Evolutionary conservation across 768 basidiomycete genomes (phyloP).

Genomic region (Boletellus emodensis): DNA sequence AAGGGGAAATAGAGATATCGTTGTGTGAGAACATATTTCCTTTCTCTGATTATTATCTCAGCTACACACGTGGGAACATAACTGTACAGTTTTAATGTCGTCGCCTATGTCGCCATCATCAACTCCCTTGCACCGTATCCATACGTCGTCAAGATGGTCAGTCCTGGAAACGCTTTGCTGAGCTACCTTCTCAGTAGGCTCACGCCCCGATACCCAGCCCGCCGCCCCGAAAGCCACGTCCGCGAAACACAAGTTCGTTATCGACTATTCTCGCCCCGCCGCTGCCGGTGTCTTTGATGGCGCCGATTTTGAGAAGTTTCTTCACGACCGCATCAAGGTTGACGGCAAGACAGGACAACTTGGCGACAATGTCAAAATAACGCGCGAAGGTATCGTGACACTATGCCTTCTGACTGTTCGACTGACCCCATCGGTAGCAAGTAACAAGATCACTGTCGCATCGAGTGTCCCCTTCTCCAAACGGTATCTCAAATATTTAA

Average conservation of each 20-base stretch:
- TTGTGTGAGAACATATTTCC: constrained; percentile 9
- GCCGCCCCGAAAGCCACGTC: constrained; percentile 48
- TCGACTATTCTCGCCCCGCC: constrained; percentile 85
- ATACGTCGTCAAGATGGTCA: constrained; percentile 57
- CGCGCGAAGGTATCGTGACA: constrained; percentile 68
- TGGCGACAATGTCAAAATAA: constrained; percentile 83
- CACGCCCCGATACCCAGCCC: constrained; percentile 53
- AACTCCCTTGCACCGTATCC: background rate
- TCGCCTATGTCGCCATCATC: constrained; percentile 13
- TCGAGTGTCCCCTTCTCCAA: constrained; percentile 92
- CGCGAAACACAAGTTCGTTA: constrained; percentile 72
- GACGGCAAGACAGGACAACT: constrained; percentile 90
- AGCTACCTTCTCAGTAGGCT: constrained; percentile 92
- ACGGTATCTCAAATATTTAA: constrained; percentile 96
- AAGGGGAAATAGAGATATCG: constrained; percentile 14
- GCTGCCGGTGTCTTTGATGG: constrained; percentile 58
- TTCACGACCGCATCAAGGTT: constrained; percentile 92
- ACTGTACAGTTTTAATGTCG: constrained; percentile 50
- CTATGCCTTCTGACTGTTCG: background rate
- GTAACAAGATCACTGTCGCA: constrained; percentile 79
- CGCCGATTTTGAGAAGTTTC: constrained; percentile 77
- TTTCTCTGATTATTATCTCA: constrained; percentile 13
- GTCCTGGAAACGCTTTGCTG: constrained; percentile 81
- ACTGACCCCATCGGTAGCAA: constrained; percentile 41
- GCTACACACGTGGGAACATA: constrained; percentile 15